These are phyloP conservation scores for Graphilbum ipis-grandicollis DNA, from an alignment of 2,329 filamentous ascomycete genomes.

Conservation along the genomic window DNA sequence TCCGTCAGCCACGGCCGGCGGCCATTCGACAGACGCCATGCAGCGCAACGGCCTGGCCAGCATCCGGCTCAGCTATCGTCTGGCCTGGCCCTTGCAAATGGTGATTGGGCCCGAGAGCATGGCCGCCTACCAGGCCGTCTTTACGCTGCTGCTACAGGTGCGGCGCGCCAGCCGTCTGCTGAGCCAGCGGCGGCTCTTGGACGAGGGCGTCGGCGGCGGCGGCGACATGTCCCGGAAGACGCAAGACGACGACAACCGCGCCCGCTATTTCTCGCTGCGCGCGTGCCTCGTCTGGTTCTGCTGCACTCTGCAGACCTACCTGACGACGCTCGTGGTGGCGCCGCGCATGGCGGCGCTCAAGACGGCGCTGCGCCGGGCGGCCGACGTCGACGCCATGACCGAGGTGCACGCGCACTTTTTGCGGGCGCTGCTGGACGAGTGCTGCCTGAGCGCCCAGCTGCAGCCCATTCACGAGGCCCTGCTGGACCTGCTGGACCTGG, in stretches of 20 bases:
- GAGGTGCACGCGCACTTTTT: conserved; percentile 47
- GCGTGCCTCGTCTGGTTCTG: conserved; percentile 63
- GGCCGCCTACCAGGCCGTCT: conserved; percentile 51
- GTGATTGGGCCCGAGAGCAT: conserved; percentile 52
- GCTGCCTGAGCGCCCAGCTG: conserved; percentile 52
- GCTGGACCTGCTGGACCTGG: conserved; percentile 60
- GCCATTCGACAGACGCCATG: conserved; percentile 25
- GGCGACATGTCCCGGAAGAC: background rate
- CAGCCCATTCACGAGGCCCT: conserved; percentile 55
- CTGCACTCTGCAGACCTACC: conserved; percentile 56
- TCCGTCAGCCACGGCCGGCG: too few relatives aligned
- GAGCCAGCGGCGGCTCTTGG: conserved; percentile 29
- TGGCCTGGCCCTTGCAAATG: conserved; percentile 52
- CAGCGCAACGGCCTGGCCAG: conserved; percentile 38
- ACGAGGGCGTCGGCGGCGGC: conserved; percentile 13
- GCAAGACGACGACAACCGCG: conserved; percentile 21
- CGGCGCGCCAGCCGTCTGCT: conserved; percentile 54
- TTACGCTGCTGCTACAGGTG: conserved; percentile 62
- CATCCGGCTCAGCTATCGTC: conserved; percentile 49
- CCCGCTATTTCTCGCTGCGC: conserved; percentile 42
- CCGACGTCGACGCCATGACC: conserved; percentile 72
- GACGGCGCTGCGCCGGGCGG: conserved; percentile 35
- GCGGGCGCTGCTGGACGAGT: conserved; percentile 44
- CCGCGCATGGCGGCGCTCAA: conserved; percentile 40
- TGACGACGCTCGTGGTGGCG: conserved; percentile 55